Base-by-base conservation (phyloP, 2,329 filamentous ascomycete species). In the Trichoderma gracile region DNA sequence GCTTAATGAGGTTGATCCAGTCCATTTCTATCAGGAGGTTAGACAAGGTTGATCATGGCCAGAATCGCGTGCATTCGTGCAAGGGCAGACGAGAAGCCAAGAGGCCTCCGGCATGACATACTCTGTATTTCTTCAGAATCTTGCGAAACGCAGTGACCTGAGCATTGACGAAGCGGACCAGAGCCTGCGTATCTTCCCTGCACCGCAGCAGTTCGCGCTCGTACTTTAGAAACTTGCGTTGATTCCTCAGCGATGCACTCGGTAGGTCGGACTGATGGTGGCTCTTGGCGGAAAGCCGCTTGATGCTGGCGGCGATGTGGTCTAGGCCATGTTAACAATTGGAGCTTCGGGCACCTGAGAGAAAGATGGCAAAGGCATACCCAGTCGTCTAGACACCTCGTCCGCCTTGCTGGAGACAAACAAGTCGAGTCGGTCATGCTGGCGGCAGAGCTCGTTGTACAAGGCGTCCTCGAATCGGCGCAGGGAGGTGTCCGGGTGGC, bases 51-150 rank as follows among this genome's bases (percentile, higher is more conserved):
- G 17, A n/a, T 21, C 25, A 27, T 30, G 49, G n/a, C 27, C 6
- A 9, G 30, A 3, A 33, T n/a, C 5, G 19, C 9, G 15, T n/a
- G 15, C 23, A 12, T 46, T 33, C 15, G 49, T 30, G 15, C 15
- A n/a, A 19, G 25, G 5, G 8, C 25, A 19, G 49, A 4, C 14
- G 2, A 38, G 30, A 30, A 63, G 66, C 60, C 50, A 38, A 25
- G 8, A 25, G 12, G 42, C 40, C 19, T 15, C 7, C 21, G 9
- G 23, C 2, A 21, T 19, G 47, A 64, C 78, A n/a, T 77, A 86
- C 85, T 80, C 82, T 84, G 77, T 95, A 94, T 74, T 96, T 96
- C 75, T 94, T 95, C 40, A 93, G 79, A 43, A 96, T 88, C 77
- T 96, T 96, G 63, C 86, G 85, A 71, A 96, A 93, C 4, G 89